These are phyloP conservation scores for Hemileccinum impolitum DNA, from an alignment of 768 basidiomycete species.

Conservation along the genomic window DNA sequence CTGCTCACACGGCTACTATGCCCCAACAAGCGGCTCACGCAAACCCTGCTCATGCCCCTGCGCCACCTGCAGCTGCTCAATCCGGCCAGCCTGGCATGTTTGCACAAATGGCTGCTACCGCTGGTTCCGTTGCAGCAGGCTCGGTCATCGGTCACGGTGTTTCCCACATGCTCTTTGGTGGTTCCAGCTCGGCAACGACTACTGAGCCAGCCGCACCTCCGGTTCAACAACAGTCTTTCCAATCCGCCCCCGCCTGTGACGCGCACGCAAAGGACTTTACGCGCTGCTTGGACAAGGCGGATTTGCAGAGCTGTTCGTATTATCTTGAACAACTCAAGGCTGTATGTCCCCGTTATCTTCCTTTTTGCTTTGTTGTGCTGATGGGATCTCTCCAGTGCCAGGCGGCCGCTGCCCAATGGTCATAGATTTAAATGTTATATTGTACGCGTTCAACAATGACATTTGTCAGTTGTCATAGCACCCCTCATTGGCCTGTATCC, in stretches of 20 bases:
- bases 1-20: slow-evolving; percentile 49
- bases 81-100: slow-evolving; percentile 67
- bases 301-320: slow-evolving; percentile 76
- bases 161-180: slow-evolving; percentile 86
- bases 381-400: slow-evolving; percentile 52
- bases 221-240: slow-evolving; percentile 45
- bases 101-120: slow-evolving; percentile 85
- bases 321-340: slow-evolving; percentile 88
- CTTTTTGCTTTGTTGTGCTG: slow-evolving; percentile 4
- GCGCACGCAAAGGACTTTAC: slow-evolving; percentile 87
- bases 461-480: slow-evolving; percentile 3
- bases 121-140: slow-evolving; percentile 85
- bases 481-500: slow-evolving; percentile 2
- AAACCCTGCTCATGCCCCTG: slow-evolving; percentile 41
- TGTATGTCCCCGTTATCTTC: slow-evolving; percentile 42
- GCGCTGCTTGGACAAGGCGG: slow-evolving; percentile 78
- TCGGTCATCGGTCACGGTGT: slow-evolving; percentile 89
- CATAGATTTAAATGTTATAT: slow-evolving; percentile 16
- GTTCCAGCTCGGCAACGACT: slow-evolving; percentile 43
- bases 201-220: slow-evolving; percentile 47
- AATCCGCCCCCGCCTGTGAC: slow-evolving; percentile 54
- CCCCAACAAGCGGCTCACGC: slow-evolving; percentile 40
- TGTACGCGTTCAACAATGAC: slow-evolving; percentile 8
- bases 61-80: slow-evolving; percentile 38
- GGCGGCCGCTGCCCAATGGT: slow-evolving; percentile 64